Percentiles rank a stretch among this genome's conserved stretches.
Evolutionary conservation across 2,329 filamentous ascomycete species (phyloP).

Genomic region (Trichoderma brevicompactum): DNA sequence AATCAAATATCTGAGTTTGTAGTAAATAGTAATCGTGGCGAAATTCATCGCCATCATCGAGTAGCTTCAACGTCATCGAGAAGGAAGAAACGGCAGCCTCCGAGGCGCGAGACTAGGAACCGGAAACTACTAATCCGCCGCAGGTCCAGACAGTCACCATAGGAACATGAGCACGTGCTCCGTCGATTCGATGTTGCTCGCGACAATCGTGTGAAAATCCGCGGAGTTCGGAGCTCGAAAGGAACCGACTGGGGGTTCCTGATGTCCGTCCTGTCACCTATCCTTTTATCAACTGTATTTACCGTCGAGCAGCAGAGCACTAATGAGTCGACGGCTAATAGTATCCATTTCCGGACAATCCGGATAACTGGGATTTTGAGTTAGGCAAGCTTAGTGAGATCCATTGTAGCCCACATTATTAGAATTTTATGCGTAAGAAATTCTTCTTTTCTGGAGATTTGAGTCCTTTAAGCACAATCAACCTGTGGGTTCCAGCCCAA

Average conservation of each 20-base stretch:
- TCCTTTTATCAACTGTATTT: not conserved
- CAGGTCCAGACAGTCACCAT: not conserved
- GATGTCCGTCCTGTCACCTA: not conserved
- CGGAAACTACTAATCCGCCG: not conserved
- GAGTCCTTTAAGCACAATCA: not conserved
- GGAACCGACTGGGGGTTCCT: not conserved
- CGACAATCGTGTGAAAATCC: not conserved
- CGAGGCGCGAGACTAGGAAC: not conserved
- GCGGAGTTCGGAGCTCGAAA: conserved; percentile 16
- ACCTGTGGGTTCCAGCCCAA: not conserved
- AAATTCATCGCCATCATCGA: not conserved
- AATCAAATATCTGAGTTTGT: not conserved
- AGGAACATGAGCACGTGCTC: not conserved
- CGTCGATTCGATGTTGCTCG: not conserved
- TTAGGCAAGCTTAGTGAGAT: conserved; percentile 12
- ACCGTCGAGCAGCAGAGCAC: not conserved
- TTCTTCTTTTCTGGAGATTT: not conserved
- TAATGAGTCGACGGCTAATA: not conserved
- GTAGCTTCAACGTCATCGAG: not conserved
- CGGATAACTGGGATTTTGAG: conserved; percentile 3
- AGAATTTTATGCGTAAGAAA: not conserved
- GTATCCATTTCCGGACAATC: conserved; percentile 24
- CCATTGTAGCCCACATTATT: not conserved
- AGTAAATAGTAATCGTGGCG: not conserved
- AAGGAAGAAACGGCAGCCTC: not conserved